These are phyloP conservation scores for Xylariales sp. DNA, from an alignment of 2,329 filamentous ascomycete genomes.

Conservation along the genomic window DNA sequence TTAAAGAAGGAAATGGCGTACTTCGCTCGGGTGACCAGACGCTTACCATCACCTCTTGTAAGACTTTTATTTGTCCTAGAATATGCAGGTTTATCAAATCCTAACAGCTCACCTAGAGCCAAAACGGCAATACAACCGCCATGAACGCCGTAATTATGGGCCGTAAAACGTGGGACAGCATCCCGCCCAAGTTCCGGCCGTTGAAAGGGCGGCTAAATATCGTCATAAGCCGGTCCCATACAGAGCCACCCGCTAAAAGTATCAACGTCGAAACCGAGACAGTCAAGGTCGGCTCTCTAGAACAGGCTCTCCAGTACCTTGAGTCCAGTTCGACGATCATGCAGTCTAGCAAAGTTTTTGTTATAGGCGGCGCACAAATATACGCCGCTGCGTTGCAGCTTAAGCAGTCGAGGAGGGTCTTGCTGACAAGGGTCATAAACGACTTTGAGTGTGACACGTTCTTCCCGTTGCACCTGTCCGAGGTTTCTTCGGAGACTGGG, in stretches of 20 bases:
- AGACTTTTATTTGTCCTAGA: slow-evolving; percentile 8
- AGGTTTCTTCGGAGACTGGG: slow-evolving; percentile 45
- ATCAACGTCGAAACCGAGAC: slow-evolving; percentile 56
- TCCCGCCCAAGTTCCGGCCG: slow-evolving; percentile 82
- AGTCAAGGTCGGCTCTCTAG: slow-evolving; percentile 69
- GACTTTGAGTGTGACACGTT: slow-evolving; percentile 83
- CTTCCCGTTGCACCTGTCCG: slow-evolving; percentile 71
- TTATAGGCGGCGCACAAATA: slow-evolving; percentile 91
- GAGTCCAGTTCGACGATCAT: slow-evolving; percentile 47
- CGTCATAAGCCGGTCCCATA: slow-evolving; percentile 73
- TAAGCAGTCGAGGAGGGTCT: slow-evolving; percentile 68
- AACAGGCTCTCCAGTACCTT: slow-evolving; percentile 65
- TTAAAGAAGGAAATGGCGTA: slow-evolving; percentile 94
- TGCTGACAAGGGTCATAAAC: slow-evolving; percentile 75
- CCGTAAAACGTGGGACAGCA: slow-evolving; percentile 94
- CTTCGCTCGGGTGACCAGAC: slow-evolving; percentile 89
- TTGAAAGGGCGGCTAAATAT: slow-evolving; percentile 84
- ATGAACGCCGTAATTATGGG: slow-evolving; percentile 93
- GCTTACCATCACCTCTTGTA: slow-evolving; percentile 59
- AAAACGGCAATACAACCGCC: slow-evolving; percentile 48
- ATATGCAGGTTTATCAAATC: background rate
- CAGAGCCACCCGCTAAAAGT: slow-evolving; percentile 35
- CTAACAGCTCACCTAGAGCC: slow-evolving; percentile 22
- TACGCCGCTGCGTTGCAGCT: slow-evolving; percentile 77
- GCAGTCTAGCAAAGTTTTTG: slow-evolving; percentile 72